Evolutionary conservation across 1,284 basidiomycete species (phyloP).

Genomic region (Papiliotrema flavescens): DNA sequence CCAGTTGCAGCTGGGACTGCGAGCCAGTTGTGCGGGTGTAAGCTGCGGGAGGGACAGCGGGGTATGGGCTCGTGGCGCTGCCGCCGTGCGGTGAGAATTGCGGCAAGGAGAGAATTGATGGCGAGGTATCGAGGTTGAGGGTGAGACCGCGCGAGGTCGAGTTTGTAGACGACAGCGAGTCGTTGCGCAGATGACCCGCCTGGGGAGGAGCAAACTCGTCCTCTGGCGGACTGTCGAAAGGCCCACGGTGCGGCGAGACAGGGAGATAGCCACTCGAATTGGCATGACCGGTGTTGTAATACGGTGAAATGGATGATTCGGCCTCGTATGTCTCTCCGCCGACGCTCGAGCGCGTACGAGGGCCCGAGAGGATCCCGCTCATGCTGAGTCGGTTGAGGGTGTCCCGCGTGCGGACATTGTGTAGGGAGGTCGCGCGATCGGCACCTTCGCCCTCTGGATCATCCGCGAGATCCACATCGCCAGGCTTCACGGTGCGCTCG

Average conservation of each 20-base stretch:
- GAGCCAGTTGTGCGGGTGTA: conserved; percentile 78
- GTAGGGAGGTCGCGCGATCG: background rate
- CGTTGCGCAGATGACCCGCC: background rate
- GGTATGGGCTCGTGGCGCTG: background rate
- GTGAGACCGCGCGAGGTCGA: background rate
- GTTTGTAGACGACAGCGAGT: background rate
- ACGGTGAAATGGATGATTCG: conserved; percentile 33
- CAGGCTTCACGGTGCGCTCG: conserved; percentile 21
- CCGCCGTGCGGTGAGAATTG: background rate
- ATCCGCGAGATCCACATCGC: conserved; percentile 30
- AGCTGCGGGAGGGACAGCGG: conserved; percentile 57
- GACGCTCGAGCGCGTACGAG: conserved; percentile 5
- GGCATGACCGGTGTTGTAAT: conserved; percentile 19
- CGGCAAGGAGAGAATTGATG: background rate
- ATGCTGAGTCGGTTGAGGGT: background rate
- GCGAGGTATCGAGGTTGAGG: background rate
- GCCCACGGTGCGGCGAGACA: conserved; percentile 1
- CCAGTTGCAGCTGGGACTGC: conserved; percentile 60
- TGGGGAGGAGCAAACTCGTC: background rate
- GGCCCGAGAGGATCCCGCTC: background rate
- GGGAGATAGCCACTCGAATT: background rate
- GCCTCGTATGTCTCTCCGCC: conserved; percentile 10
- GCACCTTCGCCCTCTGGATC: conserved; percentile 4
- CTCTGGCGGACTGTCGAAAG: conserved; percentile 2
- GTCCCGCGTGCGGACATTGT: background rate